These are phyloP conservation scores for Camptophora hylomeconis DNA, from an alignment of 2,329 filamentous ascomycete species.

Conservation along the genomic window DNA sequence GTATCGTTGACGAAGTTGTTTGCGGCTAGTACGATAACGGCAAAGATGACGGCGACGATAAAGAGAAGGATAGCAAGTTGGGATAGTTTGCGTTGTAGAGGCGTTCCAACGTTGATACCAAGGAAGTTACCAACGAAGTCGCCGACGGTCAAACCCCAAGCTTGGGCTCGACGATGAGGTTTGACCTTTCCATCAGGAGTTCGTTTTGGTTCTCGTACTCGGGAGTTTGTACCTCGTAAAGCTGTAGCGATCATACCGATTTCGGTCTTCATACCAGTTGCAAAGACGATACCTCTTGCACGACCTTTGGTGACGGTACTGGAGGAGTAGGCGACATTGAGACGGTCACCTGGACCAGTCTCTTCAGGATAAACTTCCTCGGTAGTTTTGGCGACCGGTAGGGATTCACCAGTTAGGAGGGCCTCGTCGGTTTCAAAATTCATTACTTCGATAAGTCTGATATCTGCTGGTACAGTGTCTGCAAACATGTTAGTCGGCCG, in stretches of 20 bases:
- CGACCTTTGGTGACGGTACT: constrained; percentile 50
- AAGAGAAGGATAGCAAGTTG: constrained; percentile 51
- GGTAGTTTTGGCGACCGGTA: constrained; percentile 44
- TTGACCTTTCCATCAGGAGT: constrained; percentile 36
- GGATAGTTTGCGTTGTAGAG: constrained; percentile 51
- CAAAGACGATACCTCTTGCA: constrained; percentile 46
- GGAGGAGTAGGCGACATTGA: constrained; percentile 49
- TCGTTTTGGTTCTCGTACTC: constrained; percentile 38
- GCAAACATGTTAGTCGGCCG: not conserved
- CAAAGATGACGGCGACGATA: constrained; percentile 46
- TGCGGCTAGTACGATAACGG: constrained; percentile 52
- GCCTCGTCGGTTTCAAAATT: constrained; percentile 50
- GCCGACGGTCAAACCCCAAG: constrained; percentile 38
- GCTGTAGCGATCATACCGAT: constrained; percentile 48
- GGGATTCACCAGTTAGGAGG: constrained; percentile 49
- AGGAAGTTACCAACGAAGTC: constrained; percentile 51
- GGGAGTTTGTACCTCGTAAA: constrained; percentile 47
- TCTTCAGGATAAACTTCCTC: constrained; percentile 29
- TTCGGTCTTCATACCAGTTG: constrained; percentile 50
- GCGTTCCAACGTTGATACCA: constrained; percentile 53
- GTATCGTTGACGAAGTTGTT: constrained; percentile 37
- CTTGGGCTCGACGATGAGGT: constrained; percentile 40
- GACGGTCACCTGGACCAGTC: constrained; percentile 45
- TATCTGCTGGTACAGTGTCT: constrained; percentile 39
- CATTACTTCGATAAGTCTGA: constrained; percentile 41